These are phyloP conservation scores for Phytophthora lateralis DNA, from an alignment of 352 stramenopile genomes.

Conservation along the genomic window DNA sequence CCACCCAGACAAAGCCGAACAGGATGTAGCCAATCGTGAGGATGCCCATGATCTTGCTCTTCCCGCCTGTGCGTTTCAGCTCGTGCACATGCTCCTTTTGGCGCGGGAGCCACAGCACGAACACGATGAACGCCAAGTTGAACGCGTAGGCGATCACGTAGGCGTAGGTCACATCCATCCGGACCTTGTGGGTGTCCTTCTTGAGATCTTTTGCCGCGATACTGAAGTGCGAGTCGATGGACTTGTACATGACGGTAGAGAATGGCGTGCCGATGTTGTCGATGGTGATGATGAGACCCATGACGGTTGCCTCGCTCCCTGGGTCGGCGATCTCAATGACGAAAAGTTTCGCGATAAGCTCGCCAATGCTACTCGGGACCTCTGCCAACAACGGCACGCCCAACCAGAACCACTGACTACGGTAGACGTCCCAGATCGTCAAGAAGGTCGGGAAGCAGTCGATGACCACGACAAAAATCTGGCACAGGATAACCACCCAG, in stretches of 20 bases:
- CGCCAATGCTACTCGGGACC: constrained; percentile 36
- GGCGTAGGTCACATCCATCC: constrained; percentile 50
- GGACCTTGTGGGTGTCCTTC: constrained; percentile 45
- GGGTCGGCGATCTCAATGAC: constrained; percentile 46
- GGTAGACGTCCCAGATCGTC: constrained; percentile 57
- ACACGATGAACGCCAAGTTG: constrained; percentile 53
- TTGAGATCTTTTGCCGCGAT: constrained; percentile 40
- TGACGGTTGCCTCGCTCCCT: constrained; percentile 53
- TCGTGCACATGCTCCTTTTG: constrained; percentile 56
- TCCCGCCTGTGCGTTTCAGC: constrained; percentile 42
- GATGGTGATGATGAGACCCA: constrained; percentile 43
- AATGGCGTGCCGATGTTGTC: constrained; percentile 50
- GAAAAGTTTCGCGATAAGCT: constrained; percentile 43
- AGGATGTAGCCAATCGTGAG: constrained; percentile 42
- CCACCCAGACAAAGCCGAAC: constrained; percentile 50
- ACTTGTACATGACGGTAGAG: constrained; percentile 58
- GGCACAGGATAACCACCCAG: constrained; percentile 37
- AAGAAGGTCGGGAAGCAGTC: constrained; percentile 51
- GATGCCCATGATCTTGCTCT: constrained; percentile 41
- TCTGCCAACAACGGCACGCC: constrained; percentile 51
- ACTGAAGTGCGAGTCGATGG: constrained; percentile 53
- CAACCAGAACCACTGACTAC: constrained; percentile 64
- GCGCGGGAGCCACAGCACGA: constrained; percentile 48
- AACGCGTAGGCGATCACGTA: constrained; percentile 59
- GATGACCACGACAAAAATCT: constrained; percentile 41